phyloP scores from a whole-genome alignment of 768 basidiomycete genomes.

The Glaciozyma antarctica region DNA sequence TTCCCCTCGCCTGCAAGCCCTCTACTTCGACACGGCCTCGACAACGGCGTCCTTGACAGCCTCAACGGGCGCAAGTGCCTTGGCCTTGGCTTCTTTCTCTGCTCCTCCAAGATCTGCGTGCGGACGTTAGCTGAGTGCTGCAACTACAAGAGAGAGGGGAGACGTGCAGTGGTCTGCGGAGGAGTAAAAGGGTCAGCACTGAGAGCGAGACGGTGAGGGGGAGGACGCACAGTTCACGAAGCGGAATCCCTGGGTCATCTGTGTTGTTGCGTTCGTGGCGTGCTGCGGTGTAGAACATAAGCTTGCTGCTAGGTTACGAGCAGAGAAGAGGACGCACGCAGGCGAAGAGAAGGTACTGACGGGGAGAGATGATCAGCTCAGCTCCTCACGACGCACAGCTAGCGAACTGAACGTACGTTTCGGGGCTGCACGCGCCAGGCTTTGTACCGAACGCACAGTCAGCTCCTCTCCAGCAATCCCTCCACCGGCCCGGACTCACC shows the following conservation, averaged over 20 bases:
- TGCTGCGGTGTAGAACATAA: conserved; percentile 42
- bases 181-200: neutral
- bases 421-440: conserved; percentile 93
- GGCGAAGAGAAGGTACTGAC: conserved; percentile 83
- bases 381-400: neutral
- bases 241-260: conserved; percentile 68
- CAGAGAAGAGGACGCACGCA: conserved; percentile 42
- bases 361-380: conserved; percentile 54
- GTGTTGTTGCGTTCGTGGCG: conserved; percentile 78
- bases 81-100: no score
- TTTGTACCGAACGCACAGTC: conserved; percentile 35
- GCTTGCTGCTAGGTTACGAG: neutral
- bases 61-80: no score
- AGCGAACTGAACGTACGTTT: conserved; percentile 53
- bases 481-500: conserved; percentile 47
- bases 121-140: neutral
- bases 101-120: neutral
- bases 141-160: neutral
- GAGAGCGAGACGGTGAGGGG: no score
- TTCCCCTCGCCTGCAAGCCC: no score
- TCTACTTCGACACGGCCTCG: no score
- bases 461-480: neutral
- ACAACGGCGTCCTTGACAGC: no score
- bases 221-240: conserved; percentile 44
- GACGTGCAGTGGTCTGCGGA: conserved; percentile 27